Conservation (phyloP, 495 filamentous ascomycete species). For the Hypoxylon trugodes region DNA sequence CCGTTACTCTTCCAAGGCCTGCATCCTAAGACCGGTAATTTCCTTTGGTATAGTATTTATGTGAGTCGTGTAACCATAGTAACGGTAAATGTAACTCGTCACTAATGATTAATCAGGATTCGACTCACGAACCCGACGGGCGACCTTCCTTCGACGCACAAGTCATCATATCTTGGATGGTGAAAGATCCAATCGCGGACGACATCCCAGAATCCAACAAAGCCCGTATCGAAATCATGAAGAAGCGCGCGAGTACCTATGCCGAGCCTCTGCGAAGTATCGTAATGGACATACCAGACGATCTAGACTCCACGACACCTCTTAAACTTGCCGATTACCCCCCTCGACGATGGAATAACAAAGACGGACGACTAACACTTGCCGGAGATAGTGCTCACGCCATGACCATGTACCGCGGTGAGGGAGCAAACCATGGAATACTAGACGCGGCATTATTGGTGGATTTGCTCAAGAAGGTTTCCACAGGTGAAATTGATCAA, state of each 20-base stretch:
- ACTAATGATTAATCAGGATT: constrained; percentile 5
- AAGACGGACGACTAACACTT: constrained; percentile 54
- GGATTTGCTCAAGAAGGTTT: constrained; percentile 34
- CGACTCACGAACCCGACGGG: constrained; percentile 20
- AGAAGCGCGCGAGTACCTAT: constrained; percentile 57
- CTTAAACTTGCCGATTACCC: constrained; percentile 63
- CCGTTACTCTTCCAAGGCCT: constrained; percentile 68
- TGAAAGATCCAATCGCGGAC: constrained; percentile 18
- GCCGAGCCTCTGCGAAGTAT: constrained; percentile 57
- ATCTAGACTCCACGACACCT: constrained; percentile 51
- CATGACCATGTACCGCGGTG: constrained; percentile 70
- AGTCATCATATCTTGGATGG: constrained; percentile 44
- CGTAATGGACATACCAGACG: constrained; percentile 58
- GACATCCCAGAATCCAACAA: constrained; percentile 15
- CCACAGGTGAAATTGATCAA: constrained; percentile 21
- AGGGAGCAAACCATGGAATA: constrained; percentile 68
- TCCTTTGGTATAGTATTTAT: constrained; percentile 57
- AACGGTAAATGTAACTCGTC: background rate
- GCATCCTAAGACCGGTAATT: constrained; percentile 63
- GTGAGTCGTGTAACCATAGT: too few relatives aligned
- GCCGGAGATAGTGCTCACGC: constrained; percentile 67
- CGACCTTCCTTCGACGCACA: constrained; percentile 41
- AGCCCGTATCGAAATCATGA: constrained; percentile 50
- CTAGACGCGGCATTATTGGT: constrained; percentile 58
- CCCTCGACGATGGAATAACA: constrained; percentile 48